A percentile compares a stretch with the other conserved stretches of the same genome.
Conservation (phyloP, 495 filamentous ascomycete genomes). For the Astrothelium subdiscretum region DNA sequence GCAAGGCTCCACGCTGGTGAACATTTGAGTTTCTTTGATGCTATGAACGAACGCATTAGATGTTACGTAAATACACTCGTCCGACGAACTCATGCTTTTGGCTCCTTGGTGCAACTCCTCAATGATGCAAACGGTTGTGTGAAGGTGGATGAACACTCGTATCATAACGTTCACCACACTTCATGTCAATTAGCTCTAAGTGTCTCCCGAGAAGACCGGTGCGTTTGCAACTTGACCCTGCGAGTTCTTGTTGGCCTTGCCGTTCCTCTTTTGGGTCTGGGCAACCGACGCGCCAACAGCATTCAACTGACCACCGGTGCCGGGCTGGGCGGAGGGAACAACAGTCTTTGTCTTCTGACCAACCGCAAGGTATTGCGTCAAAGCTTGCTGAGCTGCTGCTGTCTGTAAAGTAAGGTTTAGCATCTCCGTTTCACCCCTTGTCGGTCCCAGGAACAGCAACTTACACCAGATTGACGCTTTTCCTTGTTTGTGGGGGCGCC, state of each 20-base stretch:
- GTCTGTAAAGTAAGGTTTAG: neutral
- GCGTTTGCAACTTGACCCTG: conserved; percentile 1
- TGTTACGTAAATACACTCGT: neutral
- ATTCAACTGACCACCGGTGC: neutral
- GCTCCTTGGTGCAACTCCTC: neutral
- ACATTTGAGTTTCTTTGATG: neutral
- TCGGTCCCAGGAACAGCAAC: neutral
- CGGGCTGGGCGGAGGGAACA: neutral
- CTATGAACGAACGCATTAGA: neutral
- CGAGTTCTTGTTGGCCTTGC: conserved; percentile 1
- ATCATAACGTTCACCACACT: neutral
- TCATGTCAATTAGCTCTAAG: neutral
- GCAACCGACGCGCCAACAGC: neutral
- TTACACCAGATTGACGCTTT: neutral
- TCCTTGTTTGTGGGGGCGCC: neutral
- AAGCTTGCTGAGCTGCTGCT: neutral
- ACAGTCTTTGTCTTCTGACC: neutral
- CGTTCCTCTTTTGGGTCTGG: neutral
- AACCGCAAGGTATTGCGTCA: conserved; percentile 1
- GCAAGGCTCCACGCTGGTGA: neutral
- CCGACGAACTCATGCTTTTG: conserved; percentile 1
- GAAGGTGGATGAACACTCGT: conserved; percentile 1
- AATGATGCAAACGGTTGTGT: neutral
- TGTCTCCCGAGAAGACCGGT: neutral
- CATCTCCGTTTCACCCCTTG: neutral